Evolutionary conservation across 306 rosid genomes (phyloP), one percentile per base, ranked within the genome.

Genomic region (Malus sylvestris): DNA sequence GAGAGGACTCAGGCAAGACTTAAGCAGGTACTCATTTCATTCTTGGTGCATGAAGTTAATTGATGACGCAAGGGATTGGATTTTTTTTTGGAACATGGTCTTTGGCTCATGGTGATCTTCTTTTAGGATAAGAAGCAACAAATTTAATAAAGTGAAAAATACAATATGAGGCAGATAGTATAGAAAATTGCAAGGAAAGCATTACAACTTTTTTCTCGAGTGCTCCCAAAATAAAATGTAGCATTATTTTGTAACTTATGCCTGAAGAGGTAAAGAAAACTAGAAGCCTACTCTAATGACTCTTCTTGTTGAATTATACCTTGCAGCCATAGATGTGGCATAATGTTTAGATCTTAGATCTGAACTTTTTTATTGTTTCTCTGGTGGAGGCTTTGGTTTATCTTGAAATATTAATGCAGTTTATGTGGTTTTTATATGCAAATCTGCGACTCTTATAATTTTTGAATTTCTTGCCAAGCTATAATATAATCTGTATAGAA

Each of bases 21-120:
- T 78, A 89, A 89, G 83, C 96, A 92, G 99, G 99, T 95, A 91
- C 33, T 72, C 27, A 19, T 83, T 58, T 76, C 8, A 46, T 71
- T 60, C 72, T 8, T 77, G 22, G 29, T 72, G 23, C 75, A 75
- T 57, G 33, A 65, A 66, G 71, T 61, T 35, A 46, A 19, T 74
- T 68, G 12, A 35, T 75, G 45, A 14, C 10, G 19, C 33, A 49
- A 60, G 57, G 22, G 32, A 23, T 69, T 58, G 65, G 18, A 60
- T 29, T 45, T 59, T 66, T 45, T 53, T 15, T 15, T 20, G 18
- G 69, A 66, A 59, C 46, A 19, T 12, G 66, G 4, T 67, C n/a
- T 61, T 38, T 25, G 19, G 77, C 25, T 18, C 4, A 25, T 25
- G 25, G 68, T 40, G 58, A 23, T 73, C 25, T 73, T 46, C 52